Evolutionary conservation across 1,284 basidiomycete genomes (phyloP).

Genomic region (Trichosporon asahii): DNA sequence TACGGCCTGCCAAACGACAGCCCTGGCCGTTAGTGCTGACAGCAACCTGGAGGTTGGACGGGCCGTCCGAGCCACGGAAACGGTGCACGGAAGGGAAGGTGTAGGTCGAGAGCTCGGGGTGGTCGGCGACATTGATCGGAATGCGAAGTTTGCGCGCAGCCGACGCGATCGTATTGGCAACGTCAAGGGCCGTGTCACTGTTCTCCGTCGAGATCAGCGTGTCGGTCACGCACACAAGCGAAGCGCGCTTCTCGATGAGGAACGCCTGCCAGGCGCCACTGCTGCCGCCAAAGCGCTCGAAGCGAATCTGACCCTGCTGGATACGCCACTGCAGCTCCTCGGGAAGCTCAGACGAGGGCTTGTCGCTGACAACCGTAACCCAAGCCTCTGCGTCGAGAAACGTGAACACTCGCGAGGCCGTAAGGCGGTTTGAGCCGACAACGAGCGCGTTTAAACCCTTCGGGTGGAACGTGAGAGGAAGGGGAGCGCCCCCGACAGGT

Average conservation of each 20-base stretch:
- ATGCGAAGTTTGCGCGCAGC: slow-evolving; percentile 62
- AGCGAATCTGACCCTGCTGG: slow-evolving; percentile 57
- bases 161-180: slow-evolving; percentile 59
- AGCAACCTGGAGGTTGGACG: slow-evolving; percentile 73
- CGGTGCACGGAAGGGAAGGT: slow-evolving; percentile 84
- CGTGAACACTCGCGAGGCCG: slow-evolving; percentile 73
- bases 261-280: slow-evolving; percentile 16
- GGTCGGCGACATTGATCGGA: slow-evolving; percentile 81
- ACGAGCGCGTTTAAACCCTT: slow-evolving; percentile 60
- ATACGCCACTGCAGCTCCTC: slow-evolving; percentile 70
- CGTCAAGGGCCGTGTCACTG: slow-evolving; percentile 53
- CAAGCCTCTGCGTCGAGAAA: slow-evolving; percentile 75
- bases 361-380: slow-evolving; percentile 63
- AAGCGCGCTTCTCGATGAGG: slow-evolving; percentile 39
- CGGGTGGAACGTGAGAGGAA: slow-evolving; percentile 71
- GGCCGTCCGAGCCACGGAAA: slow-evolving; percentile 56
- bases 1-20: slow-evolving; percentile 75
- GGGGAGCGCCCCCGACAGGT: slow-evolving; percentile 62
- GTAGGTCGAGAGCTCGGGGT: slow-evolving; percentile 82
- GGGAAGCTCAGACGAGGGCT: slow-evolving; percentile 53
- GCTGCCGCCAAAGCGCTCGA: slow-evolving; percentile 48
- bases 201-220: slow-evolving; percentile 53
- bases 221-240: slow-evolving; percentile 72
- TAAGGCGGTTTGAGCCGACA: slow-evolving; percentile 70
- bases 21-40: slow-evolving; percentile 90